Percentiles rank a stretch among this genome's conserved stretches.
phyloP scores from a whole-genome alignment of 2,329 filamentous ascomycete genomes.

The Alternaria sp. region DNA sequence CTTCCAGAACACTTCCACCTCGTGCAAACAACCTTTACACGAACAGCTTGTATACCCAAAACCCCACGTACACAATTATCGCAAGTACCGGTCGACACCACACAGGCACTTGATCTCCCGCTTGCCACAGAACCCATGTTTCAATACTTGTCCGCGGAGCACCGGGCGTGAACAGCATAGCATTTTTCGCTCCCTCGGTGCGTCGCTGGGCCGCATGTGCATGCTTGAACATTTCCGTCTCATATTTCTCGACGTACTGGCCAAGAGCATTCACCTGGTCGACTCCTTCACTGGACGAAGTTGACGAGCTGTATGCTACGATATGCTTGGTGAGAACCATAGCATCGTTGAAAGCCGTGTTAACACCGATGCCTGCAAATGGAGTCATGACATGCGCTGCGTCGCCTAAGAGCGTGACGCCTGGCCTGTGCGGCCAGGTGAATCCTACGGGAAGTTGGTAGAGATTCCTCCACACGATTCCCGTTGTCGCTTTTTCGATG shows the following conservation, averaged over 20 bases:
- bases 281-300: background rate
- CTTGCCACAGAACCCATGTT: slow-evolving; percentile 35
- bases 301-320: slow-evolving; percentile 28
- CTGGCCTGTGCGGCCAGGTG: slow-evolving; percentile 47
- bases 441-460: slow-evolving; percentile 54
- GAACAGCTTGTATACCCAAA: background rate
- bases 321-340: slow-evolving; percentile 48
- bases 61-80: slow-evolving; percentile 25
- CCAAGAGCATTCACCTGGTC: slow-evolving; percentile 31
- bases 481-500: slow-evolving; percentile 34
- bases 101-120: slow-evolving; percentile 20
- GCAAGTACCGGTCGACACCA: slow-evolving; percentile 30
- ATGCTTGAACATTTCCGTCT: slow-evolving; percentile 51
- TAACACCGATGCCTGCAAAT: slow-evolving; percentile 51
- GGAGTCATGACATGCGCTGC: slow-evolving; percentile 54
- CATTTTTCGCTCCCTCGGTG: slow-evolving; percentile 57
- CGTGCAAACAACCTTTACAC: background rate
- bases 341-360: slow-evolving; percentile 50
- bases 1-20: background rate
- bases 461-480: slow-evolving; percentile 37
- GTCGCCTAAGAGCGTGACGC: slow-evolving; percentile 54
- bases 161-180: slow-evolving; percentile 60
- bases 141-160: slow-evolving; percentile 58
- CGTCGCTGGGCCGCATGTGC: slow-evolving; percentile 45
- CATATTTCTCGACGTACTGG: slow-evolving; percentile 41